Base-by-base conservation (phyloP, 169 alveolate genomes). In the Plasmodium inui region DNA sequence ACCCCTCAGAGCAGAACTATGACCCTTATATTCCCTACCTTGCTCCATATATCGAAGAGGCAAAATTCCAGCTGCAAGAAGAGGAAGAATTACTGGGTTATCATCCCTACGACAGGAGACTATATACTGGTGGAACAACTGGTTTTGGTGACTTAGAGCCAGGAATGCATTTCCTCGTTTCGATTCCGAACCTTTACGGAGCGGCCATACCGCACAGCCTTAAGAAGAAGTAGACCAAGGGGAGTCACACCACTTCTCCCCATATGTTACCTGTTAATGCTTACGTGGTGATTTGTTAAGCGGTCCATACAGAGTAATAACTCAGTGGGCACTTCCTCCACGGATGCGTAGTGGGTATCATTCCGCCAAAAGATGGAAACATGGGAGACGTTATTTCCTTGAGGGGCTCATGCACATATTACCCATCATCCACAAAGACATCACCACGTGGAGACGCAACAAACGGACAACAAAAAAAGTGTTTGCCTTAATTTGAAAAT, bases 1-100 rank as follows among this genome's bases (percentile, higher is more conserved):
- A 95, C 9, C 95, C 96, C 73, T 97, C 96, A 92, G 97, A 95
- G 30, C 98, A 97, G 89, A 97, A 97, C 85, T 97, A 97, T 83
- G 98, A 97, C 76, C 98, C 98, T 6, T 96, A 95, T 84, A 95
- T 97, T 39, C 98, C 98, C 0, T 97, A 97, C 83, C 89, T 97
- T 88, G 98, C 98, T 34, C 98, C 98, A 22, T 97, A 96, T 83
- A 96, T 97, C n/a, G 98, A 97, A 92, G 98, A 97, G 90, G 98
- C 98, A 39, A 97, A 97, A 92, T 97, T 97, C 79, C 98, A 97
- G 92, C 79, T 97, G 53, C 98, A 97, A 82, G 98, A 97, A 92
- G 98, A 97, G 70, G 98, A 97, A 80, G 98, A 97, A 83, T 94
- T 97, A 92, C 95, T 97, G 50, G 98, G 98, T 28, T 97, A 94